Evolutionary conservation across 768 basidiomycete genomes (phyloP).

Genomic region (Trametes gibbosa): DNA sequence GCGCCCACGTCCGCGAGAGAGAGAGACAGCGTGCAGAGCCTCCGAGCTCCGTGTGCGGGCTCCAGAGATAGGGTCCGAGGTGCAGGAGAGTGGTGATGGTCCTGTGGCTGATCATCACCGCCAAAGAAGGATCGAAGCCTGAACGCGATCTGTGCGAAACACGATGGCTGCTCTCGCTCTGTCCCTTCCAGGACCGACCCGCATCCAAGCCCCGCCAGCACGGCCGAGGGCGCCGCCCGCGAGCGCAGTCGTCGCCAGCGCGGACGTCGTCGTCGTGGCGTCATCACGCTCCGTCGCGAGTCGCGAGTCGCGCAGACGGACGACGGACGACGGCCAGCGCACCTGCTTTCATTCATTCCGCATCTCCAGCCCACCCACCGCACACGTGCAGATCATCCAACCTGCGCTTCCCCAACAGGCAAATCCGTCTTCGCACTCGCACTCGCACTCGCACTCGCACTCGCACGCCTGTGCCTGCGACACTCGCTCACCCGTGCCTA

Average conservation of each 20-base stretch:
- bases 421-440: too few species aligned
- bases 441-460: neutral
- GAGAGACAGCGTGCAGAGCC: too few species aligned
- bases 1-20: too few species aligned
- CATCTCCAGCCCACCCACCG: neutral
- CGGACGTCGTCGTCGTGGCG: too few species aligned
- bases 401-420: neutral
- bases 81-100: neutral
- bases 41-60: too few species aligned
- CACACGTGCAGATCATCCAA: neutral
- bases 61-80: neutral
- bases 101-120: constrained; percentile 4
- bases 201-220: too few species aligned
- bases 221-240: too few species aligned
- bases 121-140: neutral
- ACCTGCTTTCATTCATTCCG: too few species aligned
- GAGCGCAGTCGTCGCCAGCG: too few species aligned
- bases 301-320: too few species aligned
- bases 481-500: neutral
- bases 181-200: neutral
- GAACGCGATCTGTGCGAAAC: constrained; percentile 1
- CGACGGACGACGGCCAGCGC: too few species aligned
- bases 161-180: neutral
- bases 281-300: too few species aligned
- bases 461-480: neutral